phyloP scores from a whole-genome alignment of 176 grass and related monocot species.

The Chrysopogon serrulatus region DNA sequence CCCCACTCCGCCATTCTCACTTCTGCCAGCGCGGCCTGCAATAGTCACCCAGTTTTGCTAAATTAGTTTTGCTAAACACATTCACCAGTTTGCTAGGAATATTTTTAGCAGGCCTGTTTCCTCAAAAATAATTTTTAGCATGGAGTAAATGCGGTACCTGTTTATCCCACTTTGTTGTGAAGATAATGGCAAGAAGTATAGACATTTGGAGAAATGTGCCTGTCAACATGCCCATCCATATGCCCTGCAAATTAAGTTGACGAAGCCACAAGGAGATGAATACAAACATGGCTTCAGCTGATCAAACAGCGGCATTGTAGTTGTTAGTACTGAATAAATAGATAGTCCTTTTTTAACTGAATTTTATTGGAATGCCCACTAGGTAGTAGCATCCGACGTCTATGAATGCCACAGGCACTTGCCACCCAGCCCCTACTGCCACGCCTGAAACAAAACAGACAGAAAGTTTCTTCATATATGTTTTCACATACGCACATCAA shows the following conservation, averaged over 20 bases:
- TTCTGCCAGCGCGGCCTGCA: conserved; percentile 50
- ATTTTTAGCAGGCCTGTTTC: background rate
- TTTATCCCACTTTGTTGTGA: conserved; percentile 68
- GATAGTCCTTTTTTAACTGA: accelerated
- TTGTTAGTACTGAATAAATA: background rate
- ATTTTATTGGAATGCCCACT: conserved; percentile 30
- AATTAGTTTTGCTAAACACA: background rate
- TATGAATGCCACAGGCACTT: background rate
- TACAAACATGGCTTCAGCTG: background rate
- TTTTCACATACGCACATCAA: background rate
- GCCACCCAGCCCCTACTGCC: background rate
- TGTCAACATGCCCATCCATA: conserved; percentile 80
- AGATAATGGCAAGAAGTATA: conserved; percentile 53
- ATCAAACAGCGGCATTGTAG: background rate
- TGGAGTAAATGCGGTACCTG: conserved; percentile 4
- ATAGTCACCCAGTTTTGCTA: background rate
- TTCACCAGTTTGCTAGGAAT: background rate
- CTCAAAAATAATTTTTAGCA: background rate
- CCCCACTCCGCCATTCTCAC: conserved; percentile 29
- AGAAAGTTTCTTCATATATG: background rate
- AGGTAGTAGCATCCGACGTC: background rate
- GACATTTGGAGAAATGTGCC: conserved; percentile 64
- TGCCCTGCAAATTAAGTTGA: conserved; percentile 47
- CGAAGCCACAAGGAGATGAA: no score
- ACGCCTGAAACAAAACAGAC: background rate